A percentile compares a stretch with the other conserved stretches of the same genome.
phyloP scores from a whole-genome alignment of 2,329 filamentous ascomycete species.

The Fusarium heterosporum region DNA sequence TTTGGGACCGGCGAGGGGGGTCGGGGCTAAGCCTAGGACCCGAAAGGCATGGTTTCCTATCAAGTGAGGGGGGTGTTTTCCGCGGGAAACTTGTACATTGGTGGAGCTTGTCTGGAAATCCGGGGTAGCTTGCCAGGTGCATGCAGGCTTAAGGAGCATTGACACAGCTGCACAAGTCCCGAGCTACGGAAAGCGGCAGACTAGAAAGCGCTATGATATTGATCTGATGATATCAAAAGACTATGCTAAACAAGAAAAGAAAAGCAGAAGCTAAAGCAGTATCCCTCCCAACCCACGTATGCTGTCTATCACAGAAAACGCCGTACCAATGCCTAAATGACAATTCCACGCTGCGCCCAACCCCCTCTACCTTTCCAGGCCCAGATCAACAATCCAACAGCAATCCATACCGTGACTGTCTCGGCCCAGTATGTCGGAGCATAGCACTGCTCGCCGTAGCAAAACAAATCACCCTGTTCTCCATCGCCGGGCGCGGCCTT shows the following conservation, averaged over 20 bases:
- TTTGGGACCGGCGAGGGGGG: conserved; percentile 28
- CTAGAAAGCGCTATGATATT: conserved; percentile 5
- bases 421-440: conserved; percentile 87
- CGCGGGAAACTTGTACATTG: conserved; percentile 36
- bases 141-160: conserved; percentile 26
- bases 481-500: conserved; percentile 47
- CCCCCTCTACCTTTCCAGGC: conserved; percentile 84
- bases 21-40: conserved; percentile 29
- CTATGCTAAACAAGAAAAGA: conserved; percentile 6
- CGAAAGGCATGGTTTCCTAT: conserved; percentile 28
- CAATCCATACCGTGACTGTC: conserved; percentile 81
- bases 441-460: conserved; percentile 86
- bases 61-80: conserved; percentile 26
- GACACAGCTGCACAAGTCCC: background rate
- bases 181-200: conserved; percentile 1
- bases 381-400: conserved; percentile 76
- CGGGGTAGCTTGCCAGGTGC: conserved; percentile 25
- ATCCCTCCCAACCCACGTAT: conserved; percentile 22
- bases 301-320: conserved; percentile 31
- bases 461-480: conserved; percentile 68
- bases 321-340: conserved; percentile 58
- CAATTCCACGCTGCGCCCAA: conserved; percentile 81
- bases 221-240: conserved; percentile 4
- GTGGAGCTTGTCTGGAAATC: conserved; percentile 17
- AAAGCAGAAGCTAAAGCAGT: background rate